Percentiles rank a stretch among this genome's conserved stretches.
Evolutionary conservation across 2,329 filamentous ascomycete genomes (phyloP).

Genomic region (Orbilia blumenaviensis): DNA sequence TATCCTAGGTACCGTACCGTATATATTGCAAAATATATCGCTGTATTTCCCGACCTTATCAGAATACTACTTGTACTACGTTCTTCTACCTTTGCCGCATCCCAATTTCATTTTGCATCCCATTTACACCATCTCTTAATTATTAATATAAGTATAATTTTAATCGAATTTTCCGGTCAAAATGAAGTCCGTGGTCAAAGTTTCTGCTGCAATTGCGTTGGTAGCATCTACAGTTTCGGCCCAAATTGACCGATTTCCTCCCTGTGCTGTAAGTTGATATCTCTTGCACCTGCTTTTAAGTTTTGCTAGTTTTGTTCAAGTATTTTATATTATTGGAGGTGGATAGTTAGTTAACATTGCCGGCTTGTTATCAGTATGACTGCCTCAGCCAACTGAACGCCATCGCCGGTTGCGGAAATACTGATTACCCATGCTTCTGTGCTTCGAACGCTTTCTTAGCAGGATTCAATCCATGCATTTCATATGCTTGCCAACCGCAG

Average conservation of each 20-base stretch:
- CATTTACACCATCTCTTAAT: not conserved
- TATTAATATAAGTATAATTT: not conserved
- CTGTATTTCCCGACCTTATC: not conserved
- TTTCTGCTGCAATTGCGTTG: not conserved
- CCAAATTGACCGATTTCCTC: slow-evolving; percentile 24
- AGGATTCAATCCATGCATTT: slow-evolving; percentile 19
- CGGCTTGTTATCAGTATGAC: not conserved
- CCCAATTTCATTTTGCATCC: not conserved
- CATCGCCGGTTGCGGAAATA: slow-evolving; percentile 15
- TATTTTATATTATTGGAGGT: too few relatives aligned
- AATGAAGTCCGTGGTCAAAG: slow-evolving; percentile 14
- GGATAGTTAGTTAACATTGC: not conserved
- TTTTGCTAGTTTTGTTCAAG: too few relatives aligned
- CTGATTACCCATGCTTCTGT: slow-evolving; percentile 21
- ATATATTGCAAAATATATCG: not conserved
- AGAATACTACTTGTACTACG: not conserved
- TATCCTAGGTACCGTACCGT: not conserved
- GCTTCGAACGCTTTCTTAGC: slow-evolving; percentile 18
- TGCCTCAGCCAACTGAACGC: slow-evolving; percentile 22
- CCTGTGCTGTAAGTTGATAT: slow-evolving; percentile 36
- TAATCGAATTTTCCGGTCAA: not conserved
- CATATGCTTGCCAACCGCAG: not conserved
- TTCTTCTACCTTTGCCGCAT: not conserved
- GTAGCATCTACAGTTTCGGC: slow-evolving; percentile 13
- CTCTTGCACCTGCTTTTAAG: too few relatives aligned